These are phyloP conservation scores for Articulospora tetracladia DNA, from an alignment of 495 filamentous ascomycete genomes.

Conservation along the genomic window DNA sequence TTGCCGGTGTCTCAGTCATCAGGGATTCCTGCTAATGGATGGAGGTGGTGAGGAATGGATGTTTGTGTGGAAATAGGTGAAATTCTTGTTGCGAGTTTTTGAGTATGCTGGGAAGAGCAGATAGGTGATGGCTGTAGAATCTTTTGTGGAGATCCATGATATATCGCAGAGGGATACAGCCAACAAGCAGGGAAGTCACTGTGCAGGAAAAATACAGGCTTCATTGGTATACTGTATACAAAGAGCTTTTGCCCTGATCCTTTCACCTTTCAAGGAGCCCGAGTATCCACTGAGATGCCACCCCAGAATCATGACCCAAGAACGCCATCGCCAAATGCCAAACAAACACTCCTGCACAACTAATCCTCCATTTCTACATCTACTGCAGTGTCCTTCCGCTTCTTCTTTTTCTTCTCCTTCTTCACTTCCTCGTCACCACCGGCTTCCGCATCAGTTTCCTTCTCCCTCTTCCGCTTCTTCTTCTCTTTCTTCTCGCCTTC, in stretches of 20 bases:
- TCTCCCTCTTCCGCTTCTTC: constrained; percentile 57
- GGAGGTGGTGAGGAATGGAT: no score
- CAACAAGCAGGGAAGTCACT: no score
- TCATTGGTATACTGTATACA: not conserved
- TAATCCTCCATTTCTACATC: constrained; percentile 8
- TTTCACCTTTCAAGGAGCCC: not conserved
- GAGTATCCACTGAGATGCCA: not conserved
- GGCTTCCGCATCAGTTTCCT: constrained; percentile 47
- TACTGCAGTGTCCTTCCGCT: constrained; percentile 15
- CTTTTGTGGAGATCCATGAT: no score
- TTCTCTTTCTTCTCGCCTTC: constrained; percentile 46
- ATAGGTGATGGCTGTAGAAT: no score
- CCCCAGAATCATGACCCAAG: not conserved
- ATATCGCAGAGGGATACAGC: no score
- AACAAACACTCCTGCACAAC: not conserved
- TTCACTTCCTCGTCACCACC: constrained; percentile 25
- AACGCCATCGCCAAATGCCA: constrained; percentile 20
- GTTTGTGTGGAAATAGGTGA: no score
- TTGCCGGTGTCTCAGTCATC: no score
- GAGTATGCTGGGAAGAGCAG: no score
- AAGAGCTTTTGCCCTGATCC: not conserved
- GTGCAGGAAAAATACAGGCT: no score
- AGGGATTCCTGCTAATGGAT: no score
- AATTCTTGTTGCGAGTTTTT: no score
- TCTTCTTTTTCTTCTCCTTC: constrained; percentile 27